phyloP scores from a whole-genome alignment of 164 flowering plant species.

The Vitis riparia region DNA sequence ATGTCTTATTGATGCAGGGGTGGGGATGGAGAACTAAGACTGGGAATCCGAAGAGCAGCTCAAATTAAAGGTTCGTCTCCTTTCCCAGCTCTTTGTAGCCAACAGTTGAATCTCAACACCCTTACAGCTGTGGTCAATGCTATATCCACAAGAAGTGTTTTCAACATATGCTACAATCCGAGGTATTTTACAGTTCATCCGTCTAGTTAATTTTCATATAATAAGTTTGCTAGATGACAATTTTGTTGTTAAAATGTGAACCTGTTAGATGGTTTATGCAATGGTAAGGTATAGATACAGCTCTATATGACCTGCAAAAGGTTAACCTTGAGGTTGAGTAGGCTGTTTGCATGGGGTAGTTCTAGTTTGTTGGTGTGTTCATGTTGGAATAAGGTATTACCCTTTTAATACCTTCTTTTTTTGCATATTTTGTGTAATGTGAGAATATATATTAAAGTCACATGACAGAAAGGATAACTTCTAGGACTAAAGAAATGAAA shows the following conservation, averaged over 20 bases:
- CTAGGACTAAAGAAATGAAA: too few relatives aligned
- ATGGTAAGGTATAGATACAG: too few relatives aligned
- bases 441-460: too few relatives aligned
- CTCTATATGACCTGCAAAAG: too few relatives aligned
- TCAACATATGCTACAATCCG: constrained; percentile 78
- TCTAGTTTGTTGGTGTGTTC: too few relatives aligned
- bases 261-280: neutral
- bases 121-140: constrained; percentile 58
- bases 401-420: too few relatives aligned
- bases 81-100: constrained; percentile 32
- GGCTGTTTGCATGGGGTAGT: too few relatives aligned
- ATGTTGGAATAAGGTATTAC: too few relatives aligned
- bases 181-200: constrained; percentile 46
- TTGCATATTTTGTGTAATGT: too few relatives aligned
- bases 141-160: constrained; percentile 49
- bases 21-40: constrained; percentile 83
- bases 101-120: constrained; percentile 36
- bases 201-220: neutral
- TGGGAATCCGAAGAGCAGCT: constrained; percentile 82
- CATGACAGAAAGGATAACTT: too few relatives aligned
- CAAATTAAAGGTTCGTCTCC: constrained; percentile 49
- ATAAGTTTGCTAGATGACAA: neutral
- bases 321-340: too few relatives aligned
- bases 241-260: neutral
- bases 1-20: constrained; percentile 51